A percentile compares a stretch with the other conserved stretches of the same genome.
phyloP scores from a whole-genome alignment of 345 rosid species.

The Limnanthes douglasii region DNA sequence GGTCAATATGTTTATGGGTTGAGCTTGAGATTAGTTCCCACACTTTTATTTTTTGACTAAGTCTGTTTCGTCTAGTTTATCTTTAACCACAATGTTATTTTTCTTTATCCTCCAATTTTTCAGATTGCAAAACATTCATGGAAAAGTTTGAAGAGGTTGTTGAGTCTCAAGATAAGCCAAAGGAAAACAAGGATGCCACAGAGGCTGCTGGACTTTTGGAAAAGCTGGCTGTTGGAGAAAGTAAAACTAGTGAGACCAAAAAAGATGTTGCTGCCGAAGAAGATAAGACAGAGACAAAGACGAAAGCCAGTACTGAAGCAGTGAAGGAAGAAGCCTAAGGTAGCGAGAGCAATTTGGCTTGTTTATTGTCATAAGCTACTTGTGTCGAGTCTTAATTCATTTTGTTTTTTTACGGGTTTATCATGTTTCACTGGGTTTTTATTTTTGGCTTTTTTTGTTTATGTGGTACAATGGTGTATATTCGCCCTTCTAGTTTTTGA shows the following conservation, averaged over 20 bases:
- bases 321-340: conserved; percentile 27
- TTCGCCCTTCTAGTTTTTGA: too few relatives aligned
- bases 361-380: too few relatives aligned
- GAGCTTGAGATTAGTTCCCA: too few relatives aligned
- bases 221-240: conserved; percentile 35
- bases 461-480: too few relatives aligned
- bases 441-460: not conserved
- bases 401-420: not conserved
- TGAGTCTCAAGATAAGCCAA: conserved; percentile 26
- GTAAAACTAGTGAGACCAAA: conserved; percentile 18
- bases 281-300: conserved; percentile 10
- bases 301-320: conserved; percentile 6
- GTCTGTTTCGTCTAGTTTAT: too few relatives aligned
- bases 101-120: not conserved
- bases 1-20: too few relatives aligned
- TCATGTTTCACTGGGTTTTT: not conserved
- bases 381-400: too few relatives aligned
- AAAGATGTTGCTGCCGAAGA: conserved; percentile 6
- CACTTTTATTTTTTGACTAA: too few relatives aligned
- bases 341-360: too few relatives aligned
- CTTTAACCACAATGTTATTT: too few relatives aligned
- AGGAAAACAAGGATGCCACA: conserved; percentile 38
- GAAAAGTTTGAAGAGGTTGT: conserved; percentile 43
- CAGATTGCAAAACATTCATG: conserved; percentile 55
- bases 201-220: conserved; percentile 36